phyloP scores from a whole-genome alignment of 2,329 filamentous ascomycete genomes.

The Teratosphaeria zuluensis region DNA sequence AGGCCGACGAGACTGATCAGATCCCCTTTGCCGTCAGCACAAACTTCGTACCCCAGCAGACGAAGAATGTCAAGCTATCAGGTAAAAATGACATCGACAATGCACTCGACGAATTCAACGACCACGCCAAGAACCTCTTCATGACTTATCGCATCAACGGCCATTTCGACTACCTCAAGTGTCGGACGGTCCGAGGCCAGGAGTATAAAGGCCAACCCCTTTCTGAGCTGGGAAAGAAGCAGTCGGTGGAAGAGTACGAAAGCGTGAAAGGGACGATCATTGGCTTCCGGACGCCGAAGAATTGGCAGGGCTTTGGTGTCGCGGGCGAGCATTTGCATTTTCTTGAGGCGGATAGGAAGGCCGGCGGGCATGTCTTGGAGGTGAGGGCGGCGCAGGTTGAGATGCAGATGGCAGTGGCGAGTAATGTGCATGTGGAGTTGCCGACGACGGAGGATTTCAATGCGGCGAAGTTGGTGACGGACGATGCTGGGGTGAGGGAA shows the following conservation, averaged over 20 bases:
- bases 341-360: constrained; percentile 25
- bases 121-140: constrained; percentile 22
- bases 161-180: constrained; percentile 22
- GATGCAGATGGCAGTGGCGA: constrained; percentile 29
- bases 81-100: constrained; percentile 20
- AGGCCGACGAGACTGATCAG: constrained; percentile 25
- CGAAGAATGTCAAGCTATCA: constrained; percentile 12
- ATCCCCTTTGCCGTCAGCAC: constrained; percentile 32
- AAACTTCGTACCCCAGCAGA: constrained; percentile 21
- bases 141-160: constrained; percentile 26
- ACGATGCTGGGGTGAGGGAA: constrained; percentile 26
- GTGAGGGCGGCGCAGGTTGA: constrained; percentile 24
- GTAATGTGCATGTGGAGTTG: constrained; percentile 31
- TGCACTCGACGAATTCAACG: constrained; percentile 17
- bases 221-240: constrained; percentile 30
- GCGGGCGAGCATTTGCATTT: constrained; percentile 36
- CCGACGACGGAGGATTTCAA: constrained; percentile 32
- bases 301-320: constrained; percentile 33
- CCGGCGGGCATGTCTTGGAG: constrained; percentile 35
- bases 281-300: constrained; percentile 32
- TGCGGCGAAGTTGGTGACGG: constrained; percentile 23
- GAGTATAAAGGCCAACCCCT: constrained; percentile 24
- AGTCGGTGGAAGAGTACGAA: constrained; percentile 29
- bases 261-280: constrained; percentile 32
- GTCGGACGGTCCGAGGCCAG: constrained; percentile 24